Evolutionary conservation across 1,284 basidiomycete genomes (phyloP).

Genomic region (Flammula alnicola): DNA sequence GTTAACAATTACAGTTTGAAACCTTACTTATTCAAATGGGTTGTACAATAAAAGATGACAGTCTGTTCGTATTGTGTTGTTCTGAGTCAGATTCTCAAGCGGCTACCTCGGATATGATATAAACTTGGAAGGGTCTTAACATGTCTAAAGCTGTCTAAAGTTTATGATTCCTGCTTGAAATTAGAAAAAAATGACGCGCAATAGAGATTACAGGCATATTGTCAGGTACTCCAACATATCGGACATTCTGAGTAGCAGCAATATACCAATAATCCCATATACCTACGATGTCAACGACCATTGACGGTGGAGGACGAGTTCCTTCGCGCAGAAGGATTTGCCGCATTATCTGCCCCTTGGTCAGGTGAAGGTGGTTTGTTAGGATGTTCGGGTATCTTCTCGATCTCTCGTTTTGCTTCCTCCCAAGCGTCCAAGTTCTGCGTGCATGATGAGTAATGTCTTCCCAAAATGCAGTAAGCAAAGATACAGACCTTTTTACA

Average conservation of each 20-base stretch:
- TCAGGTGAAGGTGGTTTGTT: slow-evolving; percentile 60
- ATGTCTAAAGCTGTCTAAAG: background rate
- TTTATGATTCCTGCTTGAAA: background rate
- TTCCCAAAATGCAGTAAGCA: slow-evolving; percentile 1
- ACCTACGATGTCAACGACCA: slow-evolving; percentile 38
- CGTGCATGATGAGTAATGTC: slow-evolving; percentile 1
- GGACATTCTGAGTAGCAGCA: slow-evolving; percentile 1
- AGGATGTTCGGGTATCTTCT: slow-evolving; percentile 87
- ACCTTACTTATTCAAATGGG: slow-evolving; percentile 8
- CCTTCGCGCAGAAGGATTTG: slow-evolving; percentile 47
- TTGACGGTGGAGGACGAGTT: slow-evolving; percentile 66
- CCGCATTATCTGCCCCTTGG: slow-evolving; percentile 33
- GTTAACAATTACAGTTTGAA: slow-evolving; percentile 21
- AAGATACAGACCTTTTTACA: slow-evolving; percentile 78
- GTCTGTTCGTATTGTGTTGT: background rate
- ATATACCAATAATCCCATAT: background rate
- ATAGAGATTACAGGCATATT: slow-evolving; percentile 9
- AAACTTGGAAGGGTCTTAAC: background rate
- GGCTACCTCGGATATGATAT: slow-evolving; percentile 2
- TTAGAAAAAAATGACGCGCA: slow-evolving; percentile 1
- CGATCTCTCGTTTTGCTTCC: slow-evolving; percentile 90
- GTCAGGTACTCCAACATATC: background rate
- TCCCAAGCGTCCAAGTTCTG: slow-evolving; percentile 98
- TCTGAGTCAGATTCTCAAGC: slow-evolving; percentile 8
- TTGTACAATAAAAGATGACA: background rate